Conservation (phyloP, 495 filamentous ascomycete species). For the Hyaloscypha finlandica region DNA sequence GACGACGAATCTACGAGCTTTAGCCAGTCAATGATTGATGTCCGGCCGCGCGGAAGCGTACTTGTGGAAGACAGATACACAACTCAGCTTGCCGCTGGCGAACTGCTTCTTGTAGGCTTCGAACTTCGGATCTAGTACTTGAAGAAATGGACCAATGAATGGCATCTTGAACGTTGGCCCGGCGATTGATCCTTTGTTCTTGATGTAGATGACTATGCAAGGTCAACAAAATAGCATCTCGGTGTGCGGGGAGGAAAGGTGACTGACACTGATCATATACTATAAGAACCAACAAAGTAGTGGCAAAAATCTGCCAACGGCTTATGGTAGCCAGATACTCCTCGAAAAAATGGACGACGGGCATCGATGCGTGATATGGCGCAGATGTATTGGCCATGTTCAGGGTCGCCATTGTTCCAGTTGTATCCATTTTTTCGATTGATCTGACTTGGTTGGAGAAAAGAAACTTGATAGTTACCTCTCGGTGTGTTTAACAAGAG, state of each 20-base stretch:
- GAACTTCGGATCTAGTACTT: conserved; percentile 91
- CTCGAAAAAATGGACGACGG: background rate
- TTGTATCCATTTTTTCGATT: background rate
- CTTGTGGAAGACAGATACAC: conserved; percentile 99
- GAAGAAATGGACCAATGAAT: conserved; percentile 93
- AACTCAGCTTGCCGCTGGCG: conserved; percentile 86
- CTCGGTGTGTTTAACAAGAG: background rate
- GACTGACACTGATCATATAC: conserved; percentile 82
- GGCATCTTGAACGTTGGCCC: conserved; percentile 85
- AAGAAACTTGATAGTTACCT: background rate
- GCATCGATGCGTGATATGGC: background rate
- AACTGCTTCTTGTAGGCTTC: conserved; percentile 88
- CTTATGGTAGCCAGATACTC: background rate
- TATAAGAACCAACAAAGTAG: conserved; percentile 66
- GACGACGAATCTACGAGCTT: conserved; percentile 80
- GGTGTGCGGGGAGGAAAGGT: background rate
- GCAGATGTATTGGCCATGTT: background rate
- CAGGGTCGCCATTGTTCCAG: background rate
- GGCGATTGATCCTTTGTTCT: conserved; percentile 79
- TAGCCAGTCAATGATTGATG: conserved; percentile 1
- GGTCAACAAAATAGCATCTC: background rate
- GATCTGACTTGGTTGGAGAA: background rate
- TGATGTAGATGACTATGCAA: conserved; percentile 75
- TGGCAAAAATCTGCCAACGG: conserved; percentile 53
- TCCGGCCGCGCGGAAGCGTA: conserved; percentile 45